Base-by-base conservation (phyloP, 805 yeast genomes). In the Yarrowia keelungensis region DNA sequence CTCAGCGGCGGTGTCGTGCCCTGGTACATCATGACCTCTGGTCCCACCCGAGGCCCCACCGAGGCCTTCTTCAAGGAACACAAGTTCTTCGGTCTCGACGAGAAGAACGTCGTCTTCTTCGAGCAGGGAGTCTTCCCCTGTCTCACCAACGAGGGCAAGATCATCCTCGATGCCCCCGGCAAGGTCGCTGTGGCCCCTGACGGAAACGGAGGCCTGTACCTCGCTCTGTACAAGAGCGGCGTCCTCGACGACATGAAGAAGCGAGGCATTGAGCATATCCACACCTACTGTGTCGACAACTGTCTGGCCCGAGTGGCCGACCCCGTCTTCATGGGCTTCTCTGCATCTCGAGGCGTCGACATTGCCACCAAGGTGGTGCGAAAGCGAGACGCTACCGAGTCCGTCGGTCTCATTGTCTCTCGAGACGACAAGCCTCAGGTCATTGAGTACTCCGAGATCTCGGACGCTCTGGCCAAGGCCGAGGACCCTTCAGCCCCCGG, bases 81-180 rank as follows among this genome's bases (percentile, higher is more conserved):
- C 77, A 72, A 81, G 19, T 90, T 82, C 78, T 95, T 95, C 78
- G 98, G 98, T 0, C 83, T 94, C 70, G 73, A 77, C 3, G 49
- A 78, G 43, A 76, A 79, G 9, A 90, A 92, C 77, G 82, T 95
- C 43, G 79, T 83, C 5, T 92, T 95, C 74, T 95, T 95, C 79
- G 89, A 94, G 80, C 99, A 95, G 79, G 99, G 99, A 26, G 90
- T 94, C 1, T 83, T 95, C 72, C 99, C 99, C 12, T 96, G 98
- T 70, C 87, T 95, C 71, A 85, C 86, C 73, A 73, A 81, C 58
- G 85, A 85, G 36, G 99, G 98, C 49, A 85, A 88, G 74, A 85
- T 95, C 72, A 83, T 93, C 69, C 75, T 92, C 75, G 87, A 86
- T 71, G 77, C 86, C 8, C 81, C 83, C 51, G 75, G 79, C 50